These are phyloP conservation scores for Triticum urartu DNA, from an alignment of 176 grass and related monocot genomes.

Conservation along the genomic window DNA sequence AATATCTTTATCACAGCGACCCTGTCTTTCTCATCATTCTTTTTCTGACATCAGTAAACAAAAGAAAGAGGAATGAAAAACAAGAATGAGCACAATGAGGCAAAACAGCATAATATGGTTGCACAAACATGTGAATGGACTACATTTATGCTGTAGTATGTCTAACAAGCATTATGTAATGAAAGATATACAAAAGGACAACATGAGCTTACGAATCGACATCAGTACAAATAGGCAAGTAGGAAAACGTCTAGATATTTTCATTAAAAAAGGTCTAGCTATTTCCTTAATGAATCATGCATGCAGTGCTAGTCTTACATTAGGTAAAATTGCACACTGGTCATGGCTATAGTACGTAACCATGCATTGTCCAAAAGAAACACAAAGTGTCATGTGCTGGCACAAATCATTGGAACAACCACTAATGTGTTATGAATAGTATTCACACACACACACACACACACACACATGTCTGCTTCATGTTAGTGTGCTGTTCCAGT, in stretches of 20 bases:
- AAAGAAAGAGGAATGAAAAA: not conserved
- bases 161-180: conserved; percentile 21
- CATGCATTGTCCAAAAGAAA: conserved; percentile 1
- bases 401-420: conserved; percentile 16
- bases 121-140: conserved; percentile 15
- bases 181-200: not conserved
- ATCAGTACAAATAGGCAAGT: not conserved
- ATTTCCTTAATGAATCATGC: conserved; percentile 4
- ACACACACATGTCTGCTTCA: not conserved
- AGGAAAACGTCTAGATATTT: conserved; percentile 18
- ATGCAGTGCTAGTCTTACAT: not conserved
- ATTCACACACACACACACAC: not conserved
- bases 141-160: not conserved
- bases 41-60: conserved; percentile 40
- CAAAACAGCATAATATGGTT: conserved; percentile 20
- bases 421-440: not conserved
- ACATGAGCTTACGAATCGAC: not conserved
- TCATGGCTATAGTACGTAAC: not conserved
- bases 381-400: not conserved
- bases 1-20: conserved; percentile 69
- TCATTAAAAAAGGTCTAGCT: conserved; percentile 2
- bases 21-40: conserved; percentile 64
- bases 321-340: not conserved
- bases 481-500: not conserved
- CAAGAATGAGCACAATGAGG: not conserved